These are phyloP conservation scores for Aquilaria yunnanensis DNA, from an alignment of 345 rosid genomes.

Conservation along the genomic window DNA sequence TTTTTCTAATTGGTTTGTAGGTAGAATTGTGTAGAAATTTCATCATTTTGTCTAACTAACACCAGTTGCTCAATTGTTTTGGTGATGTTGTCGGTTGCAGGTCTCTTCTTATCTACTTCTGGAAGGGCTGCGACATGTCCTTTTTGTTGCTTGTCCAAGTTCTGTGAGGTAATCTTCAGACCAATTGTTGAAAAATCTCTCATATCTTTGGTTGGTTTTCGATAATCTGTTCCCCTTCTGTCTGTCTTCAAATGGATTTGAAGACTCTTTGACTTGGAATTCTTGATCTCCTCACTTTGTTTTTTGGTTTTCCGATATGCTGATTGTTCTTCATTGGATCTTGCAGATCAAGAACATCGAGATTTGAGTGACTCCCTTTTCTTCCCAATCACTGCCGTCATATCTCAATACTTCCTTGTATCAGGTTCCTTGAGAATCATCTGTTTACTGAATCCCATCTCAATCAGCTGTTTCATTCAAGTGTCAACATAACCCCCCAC, in stretches of 20 bases:
- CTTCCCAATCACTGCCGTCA: background rate
- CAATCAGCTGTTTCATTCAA: too few relatives aligned
- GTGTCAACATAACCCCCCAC: background rate
- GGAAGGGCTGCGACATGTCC: conserved; percentile 1
- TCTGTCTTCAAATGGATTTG: background rate
- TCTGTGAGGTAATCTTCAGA: conserved; percentile 9
- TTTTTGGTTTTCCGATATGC: background rate
- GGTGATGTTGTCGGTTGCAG: conserved; percentile 11
- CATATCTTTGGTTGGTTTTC: background rate
- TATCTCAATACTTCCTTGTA: background rate
- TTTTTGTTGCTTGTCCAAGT: conserved; percentile 6
- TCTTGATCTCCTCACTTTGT: background rate
- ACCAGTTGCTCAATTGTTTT: conserved; percentile 3
- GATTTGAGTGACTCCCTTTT: conserved; percentile 6
- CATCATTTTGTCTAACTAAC: background rate
- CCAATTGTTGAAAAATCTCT: background rate
- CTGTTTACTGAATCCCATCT: background rate
- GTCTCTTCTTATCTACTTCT: conserved; percentile 2
- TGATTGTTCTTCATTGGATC: conserved; percentile 2
- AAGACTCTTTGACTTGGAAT: background rate
- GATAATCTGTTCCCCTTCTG: background rate
- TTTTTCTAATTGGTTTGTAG: background rate
- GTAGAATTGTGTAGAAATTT: background rate
- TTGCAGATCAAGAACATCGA: conserved; percentile 24
- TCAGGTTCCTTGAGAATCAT: background rate